phyloP scores from a whole-genome alignment of 225 moss, liverwort and hornwort genomes.

The Straminergon stramineum region DNA sequence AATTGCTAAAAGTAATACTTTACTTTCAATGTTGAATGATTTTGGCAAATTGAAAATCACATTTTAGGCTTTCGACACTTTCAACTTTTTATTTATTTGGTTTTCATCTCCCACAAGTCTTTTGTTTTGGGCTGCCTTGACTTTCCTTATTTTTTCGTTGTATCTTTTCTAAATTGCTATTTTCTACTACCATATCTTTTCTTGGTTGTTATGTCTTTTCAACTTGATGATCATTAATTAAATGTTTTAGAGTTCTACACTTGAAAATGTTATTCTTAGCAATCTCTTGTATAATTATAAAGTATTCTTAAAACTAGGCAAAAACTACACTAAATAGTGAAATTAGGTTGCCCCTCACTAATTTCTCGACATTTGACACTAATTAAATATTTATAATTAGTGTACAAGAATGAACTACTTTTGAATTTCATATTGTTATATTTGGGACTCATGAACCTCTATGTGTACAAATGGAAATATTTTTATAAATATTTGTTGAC shows the following conservation, averaged over 20 bases:
- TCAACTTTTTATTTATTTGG: rapidly evolving
- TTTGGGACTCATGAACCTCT: too few species aligned
- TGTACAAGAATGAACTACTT: too few species aligned
- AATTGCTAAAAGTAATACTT: rapidly evolving
- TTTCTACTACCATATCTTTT: background rate
- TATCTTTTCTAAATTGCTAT: background rate
- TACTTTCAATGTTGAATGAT: background rate
- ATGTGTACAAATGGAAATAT: too few species aligned
- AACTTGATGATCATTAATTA: background rate
- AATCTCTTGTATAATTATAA: background rate
- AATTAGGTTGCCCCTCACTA: too few species aligned
- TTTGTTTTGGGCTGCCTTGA: background rate
- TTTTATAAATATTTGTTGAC: too few species aligned
- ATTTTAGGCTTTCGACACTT: background rate
- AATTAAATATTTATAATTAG: too few species aligned
- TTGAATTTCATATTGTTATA: too few species aligned
- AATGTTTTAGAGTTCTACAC: too few species aligned
- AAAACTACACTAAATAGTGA: too few species aligned
- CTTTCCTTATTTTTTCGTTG: background rate
- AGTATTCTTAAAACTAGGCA: background rate
- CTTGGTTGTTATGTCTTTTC: background rate
- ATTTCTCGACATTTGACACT: too few species aligned
- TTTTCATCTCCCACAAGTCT: rapidly evolving
- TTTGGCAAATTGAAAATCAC: background rate
- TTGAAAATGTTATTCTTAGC: background rate